Evolutionary conservation across 768 basidiomycete species (phyloP), one percentile per base, ranked within the genome.

Genomic region (Brasilioporus rufonigricans): DNA sequence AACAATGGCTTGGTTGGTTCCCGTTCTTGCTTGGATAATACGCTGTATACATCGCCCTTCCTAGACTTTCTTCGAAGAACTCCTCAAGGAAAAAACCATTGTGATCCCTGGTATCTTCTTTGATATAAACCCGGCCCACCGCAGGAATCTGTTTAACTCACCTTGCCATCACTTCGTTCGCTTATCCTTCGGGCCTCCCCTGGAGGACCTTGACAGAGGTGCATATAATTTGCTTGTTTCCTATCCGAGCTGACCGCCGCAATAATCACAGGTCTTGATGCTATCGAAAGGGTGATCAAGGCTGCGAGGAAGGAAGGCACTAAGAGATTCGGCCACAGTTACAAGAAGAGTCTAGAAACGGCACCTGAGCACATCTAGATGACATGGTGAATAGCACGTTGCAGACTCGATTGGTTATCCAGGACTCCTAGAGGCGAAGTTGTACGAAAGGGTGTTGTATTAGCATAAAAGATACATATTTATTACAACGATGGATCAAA

Each of bases 61-160:
- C 27, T 47, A 86, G 82, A 91, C 90, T 6, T 96, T 98, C 83
- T 98, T 98, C 66, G 93, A 96, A 65, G 93, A 94, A 71, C 76
- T 93, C 41, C 78, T 96, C 50, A 96, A 93, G 72, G 89, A 91
- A 72, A 80, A 91, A 72, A 89, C 91, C 11, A 93, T 93, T 59
- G 89, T 92, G 51, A 91, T 94, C 44, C 92, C 93, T 5, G 93
- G 93, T 12, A 90, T 90, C 61, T 93, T 93, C 77, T 93, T 93
- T 60, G 89, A 91, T 62, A 87, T 90, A 66, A 65, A 78, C 71
- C 89, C 89, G 23, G 54, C 87, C 16, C 88, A 94, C 61, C 85
- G 93, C 61, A 82, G 94, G 57, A 92, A 96, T 70, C 74, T 97
- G 49, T 91, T 96, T 76, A 83, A 86, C 63, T 93, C 91, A 16